Conservation (phyloP, 116 monocot species). For the Dioscorea cayenensis region DNA sequence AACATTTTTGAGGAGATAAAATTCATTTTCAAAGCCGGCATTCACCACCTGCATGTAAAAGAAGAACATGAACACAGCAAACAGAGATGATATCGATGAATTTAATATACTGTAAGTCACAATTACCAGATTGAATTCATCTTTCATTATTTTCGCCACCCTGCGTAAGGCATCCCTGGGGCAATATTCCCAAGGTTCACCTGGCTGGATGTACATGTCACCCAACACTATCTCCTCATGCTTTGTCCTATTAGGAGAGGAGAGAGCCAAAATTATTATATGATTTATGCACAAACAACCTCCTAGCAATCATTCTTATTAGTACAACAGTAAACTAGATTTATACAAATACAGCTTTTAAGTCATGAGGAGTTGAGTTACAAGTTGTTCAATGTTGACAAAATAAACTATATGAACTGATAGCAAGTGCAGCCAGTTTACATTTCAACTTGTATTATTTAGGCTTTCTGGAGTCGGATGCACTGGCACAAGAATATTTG, state of each 20-base stretch:
- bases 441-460: no score
- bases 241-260: constrained; percentile 38
- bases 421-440: no score
- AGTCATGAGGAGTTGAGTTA: no score
- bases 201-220: constrained; percentile 82
- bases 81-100: no score
- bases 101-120: background rate
- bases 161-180: constrained; percentile 69
- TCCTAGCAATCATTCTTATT: no score
- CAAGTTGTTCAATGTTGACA: no score
- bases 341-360: no score
- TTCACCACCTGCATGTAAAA: constrained; percentile 43
- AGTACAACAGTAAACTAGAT: no score
- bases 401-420: no score
- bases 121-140: constrained; percentile 89
- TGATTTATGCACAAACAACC: no score
- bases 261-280: background rate
- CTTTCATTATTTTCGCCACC: constrained; percentile 54
- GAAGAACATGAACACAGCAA: background rate
- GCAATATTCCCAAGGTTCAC: constrained; percentile 97
- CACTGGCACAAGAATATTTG: no score
- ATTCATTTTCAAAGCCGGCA: constrained; percentile 98
- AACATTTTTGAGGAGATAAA: constrained; percentile 61
- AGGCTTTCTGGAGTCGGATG: no score
- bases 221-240: constrained; percentile 94